Percentiles rank a stretch among this genome's conserved stretches.
phyloP scores from a whole-genome alignment of 129 eudicot genomes.

The Ambrosia artemisiifolia region DNA sequence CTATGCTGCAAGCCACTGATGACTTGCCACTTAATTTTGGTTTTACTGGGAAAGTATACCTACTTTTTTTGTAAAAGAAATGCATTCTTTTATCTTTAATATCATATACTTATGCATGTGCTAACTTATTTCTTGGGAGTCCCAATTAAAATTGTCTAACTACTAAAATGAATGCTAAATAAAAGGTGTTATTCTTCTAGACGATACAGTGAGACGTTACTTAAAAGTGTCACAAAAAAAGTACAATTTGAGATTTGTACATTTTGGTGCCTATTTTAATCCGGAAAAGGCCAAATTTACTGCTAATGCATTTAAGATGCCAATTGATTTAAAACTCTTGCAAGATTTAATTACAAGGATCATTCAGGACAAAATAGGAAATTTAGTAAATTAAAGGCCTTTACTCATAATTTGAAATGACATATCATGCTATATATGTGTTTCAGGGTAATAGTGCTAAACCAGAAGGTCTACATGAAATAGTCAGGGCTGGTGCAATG shows the following conservation, averaged over 20 bases:
- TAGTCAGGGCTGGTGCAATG: slow-evolving; percentile 94
- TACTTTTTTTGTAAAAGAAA: slow-evolving; percentile 12
- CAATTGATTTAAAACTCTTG: not conserved
- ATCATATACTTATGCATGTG: slow-evolving; percentile 11
- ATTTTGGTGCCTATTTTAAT: not conserved
- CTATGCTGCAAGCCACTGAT: slow-evolving; percentile 92
- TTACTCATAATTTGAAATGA: slow-evolving; percentile 13
- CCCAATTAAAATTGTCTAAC: not conserved
- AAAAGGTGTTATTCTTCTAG: not conserved
- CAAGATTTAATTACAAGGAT: not conserved
- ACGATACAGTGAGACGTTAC: not conserved
- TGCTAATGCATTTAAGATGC: not conserved
- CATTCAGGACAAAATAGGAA: not conserved
- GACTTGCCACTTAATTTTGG: slow-evolving; percentile 90
- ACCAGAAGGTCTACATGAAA: slow-evolving; percentile 88
- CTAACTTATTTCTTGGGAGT: not conserved
- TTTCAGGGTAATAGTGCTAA: slow-evolving; percentile 79
- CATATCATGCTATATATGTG: not conserved
- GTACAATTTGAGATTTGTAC: not conserved
- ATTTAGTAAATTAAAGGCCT: not conserved
- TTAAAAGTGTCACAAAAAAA: not conserved
- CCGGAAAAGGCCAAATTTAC: not conserved
- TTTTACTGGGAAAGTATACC: slow-evolving; percentile 83
- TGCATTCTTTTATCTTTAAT: not conserved
- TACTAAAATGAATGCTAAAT: not conserved